Evolutionary conservation across 495 filamentous ascomycete genomes (phyloP), one percentile per base, ranked within the genome.

Genomic region (Opeltia flavorubescens): DNA sequence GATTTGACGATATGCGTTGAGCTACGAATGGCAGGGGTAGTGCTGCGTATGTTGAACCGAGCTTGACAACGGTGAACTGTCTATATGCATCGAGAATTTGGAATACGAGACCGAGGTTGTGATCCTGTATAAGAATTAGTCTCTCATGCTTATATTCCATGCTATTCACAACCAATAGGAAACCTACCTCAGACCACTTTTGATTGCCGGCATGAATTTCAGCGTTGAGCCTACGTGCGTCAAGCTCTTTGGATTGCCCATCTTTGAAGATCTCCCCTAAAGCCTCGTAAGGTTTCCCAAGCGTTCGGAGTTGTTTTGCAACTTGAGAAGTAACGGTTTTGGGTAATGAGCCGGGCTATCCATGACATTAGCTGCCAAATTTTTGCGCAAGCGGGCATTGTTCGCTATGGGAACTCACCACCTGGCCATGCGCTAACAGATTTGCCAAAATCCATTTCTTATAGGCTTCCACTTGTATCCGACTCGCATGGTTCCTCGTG

Each of bases 361-460:
- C 26, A 9, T 25, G 24, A 33, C 27, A 30, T 38, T 41, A 28
- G 15, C 33, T n/a, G n/a, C n/a, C n/a, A n/a, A n/a, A n/a, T n/a
- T n/a, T n/a, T n/a, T n/a, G n/a, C n/a, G n/a, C n/a, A n/a, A n/a
- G n/a, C n/a, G n/a, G n/a, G n/a, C n/a, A n/a, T n/a, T n/a, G n/a
- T n/a, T n/a, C n/a, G n/a, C n/a, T n/a, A n/a, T n/a, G n/a, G n/a
- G 5, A 18, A 21, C 34, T 59, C 59, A 52, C 64, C 54, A 81
- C 73, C 62, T 75, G 81, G 56, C 89, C 89, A 34, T 79, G 65
- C 17, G 71, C 66, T 8, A 96, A 67, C 30, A 94, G 64, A 29
- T 77, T 74, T 4, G 89, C 74, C n/a, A 98, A 65, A 7, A 91
- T 61, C 82, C 86, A 94, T 65, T 93, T 95, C 61, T 89, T 94